Percentiles rank a stretch among this genome's conserved stretches.
These are phyloP conservation scores for Jasminum sambac DNA, from an alignment of 257 asterid species.

Conservation along the genomic window DNA sequence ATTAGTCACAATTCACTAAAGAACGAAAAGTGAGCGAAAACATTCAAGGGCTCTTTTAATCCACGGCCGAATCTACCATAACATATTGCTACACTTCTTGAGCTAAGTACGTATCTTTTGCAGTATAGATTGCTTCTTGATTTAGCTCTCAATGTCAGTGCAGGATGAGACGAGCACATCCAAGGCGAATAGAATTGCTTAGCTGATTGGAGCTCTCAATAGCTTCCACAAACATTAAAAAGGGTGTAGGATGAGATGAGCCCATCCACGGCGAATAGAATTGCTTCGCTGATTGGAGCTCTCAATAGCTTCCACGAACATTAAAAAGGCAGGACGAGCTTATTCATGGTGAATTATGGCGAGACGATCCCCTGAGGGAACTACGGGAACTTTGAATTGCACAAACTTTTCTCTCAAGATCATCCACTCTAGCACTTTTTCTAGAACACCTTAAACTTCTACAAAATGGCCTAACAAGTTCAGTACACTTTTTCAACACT, in stretches of 20 bases:
- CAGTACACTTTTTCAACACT: constrained; percentile 33
- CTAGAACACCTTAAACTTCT: constrained; percentile 27
- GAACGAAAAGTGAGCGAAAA: constrained; percentile 30
- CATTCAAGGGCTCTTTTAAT: constrained; percentile 38
- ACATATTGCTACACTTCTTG: constrained; percentile 13
- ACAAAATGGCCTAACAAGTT: constrained; percentile 37
- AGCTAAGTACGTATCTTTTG: constrained; percentile 48
- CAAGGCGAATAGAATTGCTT: too few relatives aligned
- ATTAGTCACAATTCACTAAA: constrained; percentile 36
- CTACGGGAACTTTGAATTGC: constrained; percentile 41
- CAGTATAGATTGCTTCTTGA: constrained; percentile 68
- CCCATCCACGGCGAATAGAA: too few relatives aligned
- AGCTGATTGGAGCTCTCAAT: too few relatives aligned
- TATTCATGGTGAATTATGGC: constrained; percentile 30
- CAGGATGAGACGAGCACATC: too few relatives aligned
- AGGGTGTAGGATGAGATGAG: too few relatives aligned
- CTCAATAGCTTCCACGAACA: too few relatives aligned
- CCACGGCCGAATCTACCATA: constrained; percentile 20
- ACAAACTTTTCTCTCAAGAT: constrained; percentile 42
- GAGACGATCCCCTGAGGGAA: constrained; percentile 37
- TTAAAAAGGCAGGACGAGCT: too few relatives aligned
- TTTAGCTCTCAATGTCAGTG: constrained; percentile 37
- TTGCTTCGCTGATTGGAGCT: too few relatives aligned
- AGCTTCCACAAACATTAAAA: too few relatives aligned
- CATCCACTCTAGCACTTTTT: constrained; percentile 47